Conservation (phyloP, 1,284 basidiomycete genomes). For the Cryptococcus sp. region DNA sequence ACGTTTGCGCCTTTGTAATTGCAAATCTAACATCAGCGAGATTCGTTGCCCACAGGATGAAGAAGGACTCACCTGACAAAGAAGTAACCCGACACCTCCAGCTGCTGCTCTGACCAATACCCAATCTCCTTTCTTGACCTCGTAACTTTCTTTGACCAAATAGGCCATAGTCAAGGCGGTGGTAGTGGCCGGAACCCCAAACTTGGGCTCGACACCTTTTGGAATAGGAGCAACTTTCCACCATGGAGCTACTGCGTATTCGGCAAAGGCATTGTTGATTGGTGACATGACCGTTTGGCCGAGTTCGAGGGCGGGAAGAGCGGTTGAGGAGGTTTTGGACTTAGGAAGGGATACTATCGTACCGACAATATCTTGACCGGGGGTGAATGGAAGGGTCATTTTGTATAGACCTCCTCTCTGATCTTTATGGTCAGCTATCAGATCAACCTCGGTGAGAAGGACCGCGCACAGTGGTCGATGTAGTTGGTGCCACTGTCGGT, state of each 20-base stretch:
- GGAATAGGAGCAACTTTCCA: constrained; percentile 56
- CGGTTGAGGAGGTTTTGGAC: constrained; percentile 12
- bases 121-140: constrained; percentile 61
- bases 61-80: constrained; percentile 49
- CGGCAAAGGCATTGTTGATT: constrained; percentile 61
- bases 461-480: constrained; percentile 49
- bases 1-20: constrained; percentile 68
- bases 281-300: constrained; percentile 53
- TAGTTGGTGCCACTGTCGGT: constrained; percentile 66
- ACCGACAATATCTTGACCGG: constrained; percentile 78
- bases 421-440: constrained; percentile 17
- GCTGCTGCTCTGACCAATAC: constrained; percentile 76
- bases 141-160: constrained; percentile 77
- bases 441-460: background rate
- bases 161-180: constrained; percentile 78
- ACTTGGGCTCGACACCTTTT: constrained; percentile 55
- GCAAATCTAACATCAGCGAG: constrained; percentile 39
- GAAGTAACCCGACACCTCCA: constrained; percentile 59
- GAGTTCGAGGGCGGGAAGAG: constrained; percentile 54
- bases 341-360: constrained; percentile 67
- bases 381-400: constrained; percentile 61
- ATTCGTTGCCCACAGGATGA: constrained; percentile 33
- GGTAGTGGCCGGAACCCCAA: constrained; percentile 64
- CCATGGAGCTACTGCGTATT: constrained; percentile 69
- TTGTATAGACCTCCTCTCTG: constrained; percentile 52